Evolutionary conservation across 208 protist species (phyloP).

Genomic region (Strigomonas galati): DNA sequence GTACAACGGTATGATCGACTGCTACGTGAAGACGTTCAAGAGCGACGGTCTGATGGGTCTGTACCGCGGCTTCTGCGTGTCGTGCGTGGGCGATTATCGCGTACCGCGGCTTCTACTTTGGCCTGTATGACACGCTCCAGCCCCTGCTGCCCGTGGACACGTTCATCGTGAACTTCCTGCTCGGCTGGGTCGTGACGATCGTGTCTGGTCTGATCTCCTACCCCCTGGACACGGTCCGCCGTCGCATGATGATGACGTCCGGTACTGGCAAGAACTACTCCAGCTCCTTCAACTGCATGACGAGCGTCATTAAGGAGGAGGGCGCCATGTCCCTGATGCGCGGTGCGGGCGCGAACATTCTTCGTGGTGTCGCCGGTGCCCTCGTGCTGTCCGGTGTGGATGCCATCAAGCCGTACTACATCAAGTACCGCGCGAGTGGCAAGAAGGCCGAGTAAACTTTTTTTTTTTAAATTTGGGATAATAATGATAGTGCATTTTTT

Average conservation of each 20-base stretch:
- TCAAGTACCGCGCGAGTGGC: conserved; percentile 42
- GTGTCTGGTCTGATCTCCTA: conserved; percentile 86
- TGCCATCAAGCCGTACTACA: conserved; percentile 81
- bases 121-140: conserved; percentile 92
- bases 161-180: conserved; percentile 71
- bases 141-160: conserved; percentile 62
- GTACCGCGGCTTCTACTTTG: conserved; percentile 97
- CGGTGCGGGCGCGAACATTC: conserved; percentile 72
- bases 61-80: conserved; percentile 96
- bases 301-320: conserved; percentile 58
- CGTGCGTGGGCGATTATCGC: conserved; percentile 94
- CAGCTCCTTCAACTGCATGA: conserved; percentile 68
- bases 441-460: conserved; percentile 25
- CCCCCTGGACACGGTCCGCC: conserved; percentile 97
- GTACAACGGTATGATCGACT: conserved; percentile 95
- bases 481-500: conserved; percentile 18
- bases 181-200: conserved; percentile 70
- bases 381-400: conserved; percentile 79
- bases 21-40: conserved; percentile 90
- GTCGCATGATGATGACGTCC: conserved; percentile 95
- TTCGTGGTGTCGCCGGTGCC: conserved; percentile 76
- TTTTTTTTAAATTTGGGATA: too few relatives aligned
- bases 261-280: conserved; percentile 66
- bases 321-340: conserved; percentile 50
- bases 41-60: conserved; percentile 77